Conservation (phyloP, 2,329 filamentous ascomycete genomes). For the Ampelomyces quisqualis region DNA sequence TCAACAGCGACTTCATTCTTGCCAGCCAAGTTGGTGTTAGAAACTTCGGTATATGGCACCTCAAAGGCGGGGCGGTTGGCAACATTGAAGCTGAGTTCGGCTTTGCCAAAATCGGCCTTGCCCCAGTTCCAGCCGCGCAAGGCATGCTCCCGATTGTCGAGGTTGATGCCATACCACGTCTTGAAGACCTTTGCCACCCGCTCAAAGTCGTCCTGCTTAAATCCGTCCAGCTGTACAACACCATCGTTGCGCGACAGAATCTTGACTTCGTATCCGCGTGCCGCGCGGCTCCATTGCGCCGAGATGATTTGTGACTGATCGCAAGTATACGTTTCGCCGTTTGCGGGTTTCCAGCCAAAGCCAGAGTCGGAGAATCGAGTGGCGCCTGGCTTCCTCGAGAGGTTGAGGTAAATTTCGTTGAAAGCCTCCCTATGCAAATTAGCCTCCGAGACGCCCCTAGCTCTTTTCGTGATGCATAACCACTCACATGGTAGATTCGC, state of each 20-base stretch:
- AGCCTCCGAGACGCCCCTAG: neutral
- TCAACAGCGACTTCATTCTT: slow-evolving; percentile 98
- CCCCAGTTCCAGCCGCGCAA: slow-evolving; percentile 99
- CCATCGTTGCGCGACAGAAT: slow-evolving; percentile 81
- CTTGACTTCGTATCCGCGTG: slow-evolving; percentile 91
- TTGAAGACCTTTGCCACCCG: slow-evolving; percentile 92
- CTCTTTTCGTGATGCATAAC: neutral
- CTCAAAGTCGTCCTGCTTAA: slow-evolving; percentile 91
- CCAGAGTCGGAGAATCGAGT: slow-evolving; percentile 94
- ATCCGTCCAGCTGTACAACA: slow-evolving; percentile 91
- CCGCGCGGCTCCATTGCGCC: slow-evolving; percentile 92
- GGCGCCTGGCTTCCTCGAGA: slow-evolving; percentile 88
- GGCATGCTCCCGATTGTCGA: slow-evolving; percentile 92
- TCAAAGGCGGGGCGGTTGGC: slow-evolving; percentile 96
- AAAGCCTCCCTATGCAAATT: slow-evolving; percentile 74
- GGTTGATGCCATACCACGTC: slow-evolving; percentile 92
- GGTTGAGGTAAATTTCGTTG: slow-evolving; percentile 93
- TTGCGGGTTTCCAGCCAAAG: slow-evolving; percentile 89
- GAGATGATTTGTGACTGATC: slow-evolving; percentile 80
- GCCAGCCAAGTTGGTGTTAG: slow-evolving; percentile 94
- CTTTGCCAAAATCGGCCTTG: slow-evolving; percentile 94
- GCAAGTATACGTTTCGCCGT: slow-evolving; percentile 89
- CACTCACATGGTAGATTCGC: slow-evolving; percentile 6
- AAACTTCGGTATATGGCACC: slow-evolving; percentile 94
- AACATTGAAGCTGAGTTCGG: slow-evolving; percentile 93